phyloP scores from a whole-genome alignment of 257 asterid genomes.

The Echium plantagineum region DNA sequence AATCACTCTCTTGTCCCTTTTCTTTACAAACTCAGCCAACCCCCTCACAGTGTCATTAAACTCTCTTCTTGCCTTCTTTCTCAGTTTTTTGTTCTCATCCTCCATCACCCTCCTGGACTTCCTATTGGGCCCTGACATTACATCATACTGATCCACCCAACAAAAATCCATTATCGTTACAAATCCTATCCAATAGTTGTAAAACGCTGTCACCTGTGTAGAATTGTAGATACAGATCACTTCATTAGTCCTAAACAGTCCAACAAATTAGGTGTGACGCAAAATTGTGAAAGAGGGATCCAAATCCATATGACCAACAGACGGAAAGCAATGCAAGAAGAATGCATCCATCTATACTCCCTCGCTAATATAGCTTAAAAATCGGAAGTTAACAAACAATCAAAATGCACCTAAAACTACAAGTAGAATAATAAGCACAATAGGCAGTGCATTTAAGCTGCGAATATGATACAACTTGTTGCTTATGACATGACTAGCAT shows the following conservation, averaged over 20 bases:
- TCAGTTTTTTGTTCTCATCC: conserved; percentile 84
- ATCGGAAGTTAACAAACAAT: no score
- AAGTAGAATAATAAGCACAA: no score
- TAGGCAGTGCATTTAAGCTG: no score
- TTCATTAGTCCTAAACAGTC: not conserved
- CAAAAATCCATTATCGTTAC: conserved; percentile 66
- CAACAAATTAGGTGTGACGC: not conserved
- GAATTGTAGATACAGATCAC: conserved; percentile 19
- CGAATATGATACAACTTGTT: no score
- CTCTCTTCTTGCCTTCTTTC: conserved; percentile 80
- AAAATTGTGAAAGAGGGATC: not conserved
- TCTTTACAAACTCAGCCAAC: conserved; percentile 79
- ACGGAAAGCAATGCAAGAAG: not conserved
- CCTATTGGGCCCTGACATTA: conserved; percentile 72
- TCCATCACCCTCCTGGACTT: conserved; percentile 82
- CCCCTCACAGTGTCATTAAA: conserved; percentile 88
- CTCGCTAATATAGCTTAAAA: no score
- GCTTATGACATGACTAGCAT: no score
- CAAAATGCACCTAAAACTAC: no score
- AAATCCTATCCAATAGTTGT: conserved; percentile 78
- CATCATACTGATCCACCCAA: conserved; percentile 86
- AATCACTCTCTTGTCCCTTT: conserved; percentile 88
- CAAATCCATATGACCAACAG: no score
- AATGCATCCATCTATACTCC: no score
- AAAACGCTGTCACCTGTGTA: conserved; percentile 86